Evolutionary conservation across 306 rosid genomes (phyloP).

Genomic region (Ceratonia siliqua): DNA sequence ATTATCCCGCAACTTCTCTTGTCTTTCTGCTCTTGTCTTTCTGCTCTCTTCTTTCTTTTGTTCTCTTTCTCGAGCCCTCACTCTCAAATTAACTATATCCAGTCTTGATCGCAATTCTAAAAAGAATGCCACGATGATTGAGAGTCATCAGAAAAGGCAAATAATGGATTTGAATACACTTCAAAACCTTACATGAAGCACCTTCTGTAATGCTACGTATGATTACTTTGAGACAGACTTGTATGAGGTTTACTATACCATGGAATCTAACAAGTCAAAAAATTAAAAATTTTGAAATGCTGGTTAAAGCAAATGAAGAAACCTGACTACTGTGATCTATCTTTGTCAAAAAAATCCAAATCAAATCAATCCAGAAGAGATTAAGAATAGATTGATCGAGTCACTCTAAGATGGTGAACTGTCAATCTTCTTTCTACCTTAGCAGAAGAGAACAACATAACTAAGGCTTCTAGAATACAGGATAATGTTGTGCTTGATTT

Average conservation of each 20-base stretch:
- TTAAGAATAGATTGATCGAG: constrained; percentile 36
- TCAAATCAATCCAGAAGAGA: constrained; percentile 31
- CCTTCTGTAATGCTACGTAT: constrained; percentile 55
- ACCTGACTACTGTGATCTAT: constrained; percentile 29
- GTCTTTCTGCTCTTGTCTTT: too few species aligned
- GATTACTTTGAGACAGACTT: constrained; percentile 52
- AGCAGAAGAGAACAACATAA: constrained; percentile 44
- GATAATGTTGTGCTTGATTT: constrained; percentile 54
- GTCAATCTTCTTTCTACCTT: constrained; percentile 51
- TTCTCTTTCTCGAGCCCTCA: too few species aligned
- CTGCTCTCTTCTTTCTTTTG: too few species aligned
- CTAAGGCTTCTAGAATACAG: constrained; percentile 50
- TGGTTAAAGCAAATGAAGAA: constrained; percentile 86
- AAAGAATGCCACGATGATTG: constrained; percentile 27
- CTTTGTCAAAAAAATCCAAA: constrained; percentile 36
- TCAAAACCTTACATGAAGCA: constrained; percentile 58
- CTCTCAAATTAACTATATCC: too few species aligned
- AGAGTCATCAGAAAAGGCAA: constrained; percentile 41
- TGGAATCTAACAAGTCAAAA: constrained; percentile 51
- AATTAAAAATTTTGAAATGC: constrained; percentile 73
- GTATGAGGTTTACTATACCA: constrained; percentile 53
- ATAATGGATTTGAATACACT: constrained; percentile 32
- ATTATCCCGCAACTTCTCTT: too few species aligned
- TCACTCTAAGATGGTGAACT: constrained; percentile 50
- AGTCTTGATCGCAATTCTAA: too few species aligned